Evolutionary conservation across 208 protist species (phyloP), one percentile per base, ranked within the genome.

Genomic region (Wallacemonas sp.): DNA sequence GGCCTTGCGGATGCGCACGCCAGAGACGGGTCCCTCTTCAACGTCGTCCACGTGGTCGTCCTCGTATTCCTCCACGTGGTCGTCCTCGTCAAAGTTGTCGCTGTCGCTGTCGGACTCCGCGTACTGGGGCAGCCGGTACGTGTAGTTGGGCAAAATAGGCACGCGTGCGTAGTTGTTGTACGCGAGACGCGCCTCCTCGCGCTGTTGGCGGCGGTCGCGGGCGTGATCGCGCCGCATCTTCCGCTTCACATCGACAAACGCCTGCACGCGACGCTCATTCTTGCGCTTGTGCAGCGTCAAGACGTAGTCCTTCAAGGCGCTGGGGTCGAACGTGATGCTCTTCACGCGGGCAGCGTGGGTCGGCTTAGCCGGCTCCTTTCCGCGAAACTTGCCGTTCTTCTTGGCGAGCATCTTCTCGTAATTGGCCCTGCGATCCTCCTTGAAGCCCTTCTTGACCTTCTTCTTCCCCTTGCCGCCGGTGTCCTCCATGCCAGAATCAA

Each of bases 81-180:
- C 72, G 3, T 77, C 66, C 29, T 72, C 75, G 8, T 74, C 76
- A n/a, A n/a, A n/a, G n/a, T n/a, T n/a, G n/a, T 41, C 36, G 36
- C 36, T 41, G 2, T 65, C 77, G n/a, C 81, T 79, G 3, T 74
- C 61, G n/a, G 39, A 46, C 28, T 75, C 55, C 26, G 28, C 65
- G 61, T 63, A 68, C 32, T 23, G 45, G 0, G 89, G 89, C 12
- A 95, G 67, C 32, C 83, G 65, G 67, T 85, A 95, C 28, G 83
- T 91, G 77, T 92, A 95, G 74, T 95, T 85, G 8, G 90, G 90
- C 16, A 95, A 65, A 67, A 95, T 95, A 10, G 90, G 90, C 14
- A 95, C 74, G 1, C 77, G 76, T 7, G 90, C 90, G 74, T 89
- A 95, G 68, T 81, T 82, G 70, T 95, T 95, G 74, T 93, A 95